Percentiles rank a stretch among this genome's conserved stretches.
phyloP scores from a whole-genome alignment of 2,329 filamentous ascomycete genomes.

The Aplosporella prunicola region DNA sequence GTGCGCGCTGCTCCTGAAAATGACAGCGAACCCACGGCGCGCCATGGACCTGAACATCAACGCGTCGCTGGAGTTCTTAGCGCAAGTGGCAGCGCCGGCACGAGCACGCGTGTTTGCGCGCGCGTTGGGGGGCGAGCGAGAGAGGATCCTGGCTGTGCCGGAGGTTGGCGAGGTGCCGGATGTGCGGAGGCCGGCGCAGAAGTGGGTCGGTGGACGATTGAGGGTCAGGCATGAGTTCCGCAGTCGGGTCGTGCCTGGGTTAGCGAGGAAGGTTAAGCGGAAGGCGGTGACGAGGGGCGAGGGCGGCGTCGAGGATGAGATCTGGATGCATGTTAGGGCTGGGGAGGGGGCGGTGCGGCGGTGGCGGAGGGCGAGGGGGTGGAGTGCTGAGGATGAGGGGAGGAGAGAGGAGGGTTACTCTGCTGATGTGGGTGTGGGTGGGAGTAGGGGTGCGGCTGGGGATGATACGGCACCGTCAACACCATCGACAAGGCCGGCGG shows the following conservation, averaged over 20 bases:
- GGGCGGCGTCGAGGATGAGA: slow-evolving; percentile 39
- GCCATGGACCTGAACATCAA: slow-evolving; percentile 56
- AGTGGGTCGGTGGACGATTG: slow-evolving; percentile 49
- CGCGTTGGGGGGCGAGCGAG: slow-evolving; percentile 21
- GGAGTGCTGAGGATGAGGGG: background rate
- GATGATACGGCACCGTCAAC: too few species aligned
- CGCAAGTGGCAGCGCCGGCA: slow-evolving; percentile 35
- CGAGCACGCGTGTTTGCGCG: slow-evolving; percentile 42
- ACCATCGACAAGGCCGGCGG: too few species aligned
- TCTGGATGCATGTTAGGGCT: slow-evolving; percentile 46
- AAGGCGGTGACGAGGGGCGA: slow-evolving; percentile 27
- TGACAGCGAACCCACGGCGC: slow-evolving; percentile 52
- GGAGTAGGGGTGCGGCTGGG: too few species aligned
- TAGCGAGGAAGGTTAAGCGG: slow-evolving; percentile 33
- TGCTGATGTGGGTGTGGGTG: background rate
- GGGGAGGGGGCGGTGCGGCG: slow-evolving; percentile 21
- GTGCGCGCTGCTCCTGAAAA: slow-evolving; percentile 51
- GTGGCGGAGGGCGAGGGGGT: slow-evolving; percentile 18
- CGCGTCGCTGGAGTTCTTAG: slow-evolving; percentile 53
- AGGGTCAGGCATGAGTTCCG: slow-evolving; percentile 50
- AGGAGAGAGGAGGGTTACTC: background rate
- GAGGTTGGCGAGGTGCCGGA: slow-evolving; percentile 40
- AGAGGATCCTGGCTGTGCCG: slow-evolving; percentile 40
- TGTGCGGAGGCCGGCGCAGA: slow-evolving; percentile 47
- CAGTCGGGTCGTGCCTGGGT: slow-evolving; percentile 38